A percentile compares a stretch with the other conserved stretches of the same genome.
These are phyloP conservation scores for Hymenoscyphus linearis DNA, from an alignment of 2,329 filamentous ascomycete species.

Conservation along the genomic window DNA sequence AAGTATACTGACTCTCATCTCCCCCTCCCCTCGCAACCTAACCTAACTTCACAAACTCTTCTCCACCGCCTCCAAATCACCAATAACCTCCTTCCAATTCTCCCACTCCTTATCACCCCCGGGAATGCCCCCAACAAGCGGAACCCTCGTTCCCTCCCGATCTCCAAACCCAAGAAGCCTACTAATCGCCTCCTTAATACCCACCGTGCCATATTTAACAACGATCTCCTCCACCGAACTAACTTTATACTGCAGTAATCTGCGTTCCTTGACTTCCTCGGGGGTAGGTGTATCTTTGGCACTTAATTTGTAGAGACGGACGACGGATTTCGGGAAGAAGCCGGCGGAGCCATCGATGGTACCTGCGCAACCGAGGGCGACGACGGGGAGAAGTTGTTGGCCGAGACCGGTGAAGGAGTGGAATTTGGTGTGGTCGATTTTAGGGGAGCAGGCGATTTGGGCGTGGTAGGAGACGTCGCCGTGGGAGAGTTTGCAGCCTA, in stretches of 20 bases:
- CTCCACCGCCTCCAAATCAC: constrained; percentile 29
- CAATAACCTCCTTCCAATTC: constrained; percentile 37
- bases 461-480: constrained; percentile 60
- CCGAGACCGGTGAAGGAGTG: constrained; percentile 59
- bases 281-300: constrained; percentile 34
- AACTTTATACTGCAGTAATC: constrained; percentile 54
- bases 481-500: constrained; percentile 65
- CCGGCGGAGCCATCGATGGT: constrained; percentile 63
- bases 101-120: constrained; percentile 45
- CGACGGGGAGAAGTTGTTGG: constrained; percentile 58
- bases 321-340: constrained; percentile 58
- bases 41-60: constrained; percentile 19
- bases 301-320: constrained; percentile 49
- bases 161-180: constrained; percentile 55
- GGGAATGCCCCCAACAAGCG: constrained; percentile 52
- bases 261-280: constrained; percentile 44
- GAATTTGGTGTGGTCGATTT: constrained; percentile 54
- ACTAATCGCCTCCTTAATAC: constrained; percentile 59
- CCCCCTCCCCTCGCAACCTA: not conserved
- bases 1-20: not conserved
- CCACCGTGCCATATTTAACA: constrained; percentile 54
- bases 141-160: constrained; percentile 53
- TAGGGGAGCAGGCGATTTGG: constrained; percentile 53
- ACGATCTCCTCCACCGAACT: constrained; percentile 58
- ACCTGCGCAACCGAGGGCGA: constrained; percentile 57